phyloP scores from a whole-genome alignment of 23 red algal species.

The Rhodosorus marinus region DNA sequence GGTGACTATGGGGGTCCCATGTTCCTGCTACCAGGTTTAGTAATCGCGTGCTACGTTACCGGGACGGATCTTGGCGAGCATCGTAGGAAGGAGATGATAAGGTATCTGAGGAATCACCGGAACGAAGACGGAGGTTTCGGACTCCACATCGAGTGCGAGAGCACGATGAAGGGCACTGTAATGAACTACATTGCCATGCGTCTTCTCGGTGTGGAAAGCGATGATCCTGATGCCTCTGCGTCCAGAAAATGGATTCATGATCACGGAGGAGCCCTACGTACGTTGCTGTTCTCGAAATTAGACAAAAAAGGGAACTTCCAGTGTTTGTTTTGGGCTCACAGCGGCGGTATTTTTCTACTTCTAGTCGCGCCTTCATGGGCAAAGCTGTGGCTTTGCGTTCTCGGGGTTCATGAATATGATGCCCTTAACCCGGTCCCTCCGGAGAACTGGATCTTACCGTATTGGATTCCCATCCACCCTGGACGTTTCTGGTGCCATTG shows the following conservation, averaged over 20 bases:
- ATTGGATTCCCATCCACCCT: conserved; percentile 64
- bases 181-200: conserved; percentile 82
- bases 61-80: conserved; percentile 31
- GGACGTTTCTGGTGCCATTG: conserved; percentile 94
- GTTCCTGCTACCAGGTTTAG: conserved; percentile 84
- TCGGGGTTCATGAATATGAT: conserved; percentile 72
- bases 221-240: conserved; percentile 12
- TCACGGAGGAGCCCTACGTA: conserved; percentile 79
- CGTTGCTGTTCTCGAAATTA: no score
- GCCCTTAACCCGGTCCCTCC: conserved; percentile 90
- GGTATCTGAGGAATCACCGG: conserved; percentile 72
- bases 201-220: conserved; percentile 43
- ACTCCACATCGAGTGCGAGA: conserved; percentile 83
- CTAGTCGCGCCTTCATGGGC: conserved; percentile 97
- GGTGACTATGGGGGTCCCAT: conserved; percentile 94
- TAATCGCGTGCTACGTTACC: conserved; percentile 58
- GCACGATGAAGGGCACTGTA: conserved; percentile 71
- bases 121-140: conserved; percentile 86
- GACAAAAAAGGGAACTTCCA: no score
- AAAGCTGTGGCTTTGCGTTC: conserved; percentile 87
- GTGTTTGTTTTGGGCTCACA: no score
- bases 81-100: conserved; percentile 40
- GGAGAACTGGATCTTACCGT: conserved; percentile 94
- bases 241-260: conserved; percentile 52
- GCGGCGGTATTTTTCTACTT: no score